phyloP scores from a whole-genome alignment of 140 eudicot species.

The Flaveria floridana region DNA sequence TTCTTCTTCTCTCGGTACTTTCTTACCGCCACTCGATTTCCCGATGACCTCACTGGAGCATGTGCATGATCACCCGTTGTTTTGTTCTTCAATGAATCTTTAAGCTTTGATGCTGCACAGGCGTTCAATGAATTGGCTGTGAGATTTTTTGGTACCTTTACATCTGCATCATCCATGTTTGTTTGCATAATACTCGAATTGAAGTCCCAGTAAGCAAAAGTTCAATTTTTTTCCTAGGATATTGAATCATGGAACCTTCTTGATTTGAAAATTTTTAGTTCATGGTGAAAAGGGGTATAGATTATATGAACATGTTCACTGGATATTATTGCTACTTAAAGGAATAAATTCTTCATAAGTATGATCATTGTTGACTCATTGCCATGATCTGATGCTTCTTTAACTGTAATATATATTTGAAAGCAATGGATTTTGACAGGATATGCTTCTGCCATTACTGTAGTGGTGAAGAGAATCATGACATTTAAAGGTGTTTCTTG shows the following conservation, averaged over 20 bases:
- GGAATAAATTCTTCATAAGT: constrained; percentile 34
- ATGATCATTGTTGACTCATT: constrained; percentile 10
- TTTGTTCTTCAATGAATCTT: constrained; percentile 33
- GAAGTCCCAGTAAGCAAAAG: not conserved
- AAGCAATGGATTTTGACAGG: constrained; percentile 27
- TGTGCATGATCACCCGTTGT: constrained; percentile 38
- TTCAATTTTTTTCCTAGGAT: too few relatives aligned
- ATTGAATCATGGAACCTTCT: too few relatives aligned
- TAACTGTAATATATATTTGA: constrained; percentile 7
- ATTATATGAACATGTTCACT: constrained; percentile 32
- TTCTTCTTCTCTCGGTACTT: constrained; percentile 81
- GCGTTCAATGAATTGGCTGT: constrained; percentile 25
- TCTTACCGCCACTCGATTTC: constrained; percentile 68
- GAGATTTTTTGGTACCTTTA: constrained; percentile 37
- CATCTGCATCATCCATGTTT: constrained; percentile 42
- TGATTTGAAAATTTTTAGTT: too few relatives aligned
- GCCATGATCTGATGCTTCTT: constrained; percentile 21
- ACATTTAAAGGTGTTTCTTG: not conserved
- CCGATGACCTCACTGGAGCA: constrained; percentile 32
- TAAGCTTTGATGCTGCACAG: constrained; percentile 31
- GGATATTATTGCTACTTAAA: constrained; percentile 22
- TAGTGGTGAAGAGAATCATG: constrained; percentile 23
- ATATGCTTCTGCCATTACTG: constrained; percentile 25
- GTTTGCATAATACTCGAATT: constrained; percentile 18
- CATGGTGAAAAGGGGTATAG: not conserved